A percentile compares a stretch with the other conserved stretches of the same genome.
These are phyloP conservation scores for Neurospora sp. DNA, from an alignment of 495 filamentous ascomycete species.

Conservation along the genomic window DNA sequence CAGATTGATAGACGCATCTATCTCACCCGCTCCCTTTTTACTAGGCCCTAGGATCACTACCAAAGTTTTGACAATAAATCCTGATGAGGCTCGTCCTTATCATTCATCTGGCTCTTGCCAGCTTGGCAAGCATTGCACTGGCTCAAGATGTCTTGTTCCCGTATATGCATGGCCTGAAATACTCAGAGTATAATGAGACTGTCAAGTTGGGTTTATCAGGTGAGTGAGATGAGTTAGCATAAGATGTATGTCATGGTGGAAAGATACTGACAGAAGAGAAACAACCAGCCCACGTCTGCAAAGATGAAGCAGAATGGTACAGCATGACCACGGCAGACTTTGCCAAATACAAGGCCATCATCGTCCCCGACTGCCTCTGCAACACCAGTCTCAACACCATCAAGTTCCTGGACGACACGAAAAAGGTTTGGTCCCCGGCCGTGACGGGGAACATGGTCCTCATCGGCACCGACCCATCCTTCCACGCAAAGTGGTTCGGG, in stretches of 20 bases:
- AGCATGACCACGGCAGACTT: conserved; percentile 20
- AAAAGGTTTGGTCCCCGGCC: conserved; percentile 19
- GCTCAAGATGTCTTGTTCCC: conserved; percentile 12
- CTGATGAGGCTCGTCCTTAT: conserved; percentile 9
- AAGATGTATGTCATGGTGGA: background rate
- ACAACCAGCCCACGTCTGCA: conserved; percentile 19
- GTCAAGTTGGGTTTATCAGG: conserved; percentile 11
- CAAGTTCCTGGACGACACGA: conserved; percentile 22
- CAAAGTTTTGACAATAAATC: background rate
- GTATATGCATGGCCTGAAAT: conserved; percentile 10
- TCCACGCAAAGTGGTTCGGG: conserved; percentile 16
- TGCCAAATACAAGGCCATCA: conserved; percentile 22
- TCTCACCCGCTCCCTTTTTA: background rate
- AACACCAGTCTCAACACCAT: conserved; percentile 15
- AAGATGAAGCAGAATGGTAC: conserved; percentile 19
- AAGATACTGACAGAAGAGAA: conserved; percentile 4
- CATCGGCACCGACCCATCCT: conserved; percentile 22
- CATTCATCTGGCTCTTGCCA: conserved; percentile 14
- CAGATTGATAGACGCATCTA: background rate
- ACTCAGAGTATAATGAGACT: conserved; percentile 10
- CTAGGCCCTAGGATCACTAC: background rate
- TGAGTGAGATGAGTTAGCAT: background rate
- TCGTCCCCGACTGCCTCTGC: conserved; percentile 19
- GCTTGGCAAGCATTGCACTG: conserved; percentile 1
- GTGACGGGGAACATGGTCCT: conserved; percentile 23